Base-by-base conservation (phyloP, 768 basidiomycete genomes). In the Cubamyces lactineus region DNA sequence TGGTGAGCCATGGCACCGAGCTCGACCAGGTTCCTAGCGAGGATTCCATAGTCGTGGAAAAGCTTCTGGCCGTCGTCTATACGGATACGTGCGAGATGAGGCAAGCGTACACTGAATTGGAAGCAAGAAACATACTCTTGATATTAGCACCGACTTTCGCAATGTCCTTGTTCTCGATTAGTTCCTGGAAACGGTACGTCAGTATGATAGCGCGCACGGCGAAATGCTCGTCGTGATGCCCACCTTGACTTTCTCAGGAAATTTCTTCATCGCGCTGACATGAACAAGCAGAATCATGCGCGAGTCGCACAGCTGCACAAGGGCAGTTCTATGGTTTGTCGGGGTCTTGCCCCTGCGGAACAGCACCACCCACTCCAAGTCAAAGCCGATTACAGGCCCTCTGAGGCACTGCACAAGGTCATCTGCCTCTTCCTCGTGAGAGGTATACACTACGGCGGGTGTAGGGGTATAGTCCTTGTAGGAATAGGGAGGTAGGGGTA, bases 91-190 rank as follows among this genome's bases (percentile, higher is more conserved):
- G 9, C 11, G 5, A 34, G 9, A 34, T 34, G 5, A 34, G 5
- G 34, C 5, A 34, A 1, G 11, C 9, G 6, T 9, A 9, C n/a
- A 15, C 19, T 2, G 7, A 7, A 7, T 28, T 28, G 28, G 16
- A 16, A 2, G 48, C 17, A 23, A 41, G 41, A 12, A 21, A 40
- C 79, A 57, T 53, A 82, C 82, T 77, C 28, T 75, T 70, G 53
- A 83, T 83, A 57, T 83, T 82, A 7, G 75, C 80, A 17, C 84
- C 84, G 3, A 76, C 70, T 65, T 84, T 84, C 40, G 76, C 53
- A 13, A 79, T 70, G 12, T 70, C 61, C 15, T 75, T 68, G 15
- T 73, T 71, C 63, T 83, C 79, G 13, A 84, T 76, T n/a, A 84
- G 53, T 42, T 79, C 77, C 82, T 84, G 57, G 1, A 38, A 46